A percentile compares a stretch with the other conserved stretches of the same genome.
phyloP scores from a whole-genome alignment of 805 yeast species.

The Schwanniomyces pseudopolymorphus region DNA sequence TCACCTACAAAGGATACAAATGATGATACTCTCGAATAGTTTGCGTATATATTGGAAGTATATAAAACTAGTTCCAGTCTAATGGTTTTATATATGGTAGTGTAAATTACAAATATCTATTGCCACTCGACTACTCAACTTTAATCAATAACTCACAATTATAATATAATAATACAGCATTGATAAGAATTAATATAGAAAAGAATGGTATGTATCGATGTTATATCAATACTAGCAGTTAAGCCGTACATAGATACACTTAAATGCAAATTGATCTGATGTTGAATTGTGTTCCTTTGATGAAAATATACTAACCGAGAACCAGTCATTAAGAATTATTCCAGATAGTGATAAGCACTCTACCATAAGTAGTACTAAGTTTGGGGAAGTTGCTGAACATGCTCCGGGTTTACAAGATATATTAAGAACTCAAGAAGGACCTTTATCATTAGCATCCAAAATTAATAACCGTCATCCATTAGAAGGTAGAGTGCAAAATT shows the following conservation, averaged over 20 bases:
- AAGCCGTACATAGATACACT: no score
- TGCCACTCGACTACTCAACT: neutral
- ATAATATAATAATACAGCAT: neutral
- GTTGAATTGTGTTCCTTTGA: neutral
- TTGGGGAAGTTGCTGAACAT: constrained; percentile 58
- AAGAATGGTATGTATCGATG: neutral
- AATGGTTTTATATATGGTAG: neutral
- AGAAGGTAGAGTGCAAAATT: constrained; percentile 68
- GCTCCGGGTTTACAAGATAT: constrained; percentile 73
- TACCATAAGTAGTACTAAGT: constrained; percentile 50
- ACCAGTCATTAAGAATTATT: constrained; percentile 50
- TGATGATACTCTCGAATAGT: neutral
- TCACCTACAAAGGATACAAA: neutral
- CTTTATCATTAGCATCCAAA: constrained; percentile 56
- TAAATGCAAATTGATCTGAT: neutral
- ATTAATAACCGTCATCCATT: constrained; percentile 83
- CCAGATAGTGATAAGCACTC: constrained; percentile 51
- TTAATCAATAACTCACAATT: neutral
- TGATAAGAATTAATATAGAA: neutral
- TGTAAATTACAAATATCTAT: neutral
- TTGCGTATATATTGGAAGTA: neutral
- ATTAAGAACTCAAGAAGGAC: constrained; percentile 65
- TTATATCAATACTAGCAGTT: no score
- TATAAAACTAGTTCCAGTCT: neutral
- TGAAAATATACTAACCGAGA: neutral